A percentile compares a stretch with the other conserved stretches of the same genome.
Conservation (phyloP, 495 filamentous ascomycete genomes). For the Elasticomyces elasticus region DNA sequence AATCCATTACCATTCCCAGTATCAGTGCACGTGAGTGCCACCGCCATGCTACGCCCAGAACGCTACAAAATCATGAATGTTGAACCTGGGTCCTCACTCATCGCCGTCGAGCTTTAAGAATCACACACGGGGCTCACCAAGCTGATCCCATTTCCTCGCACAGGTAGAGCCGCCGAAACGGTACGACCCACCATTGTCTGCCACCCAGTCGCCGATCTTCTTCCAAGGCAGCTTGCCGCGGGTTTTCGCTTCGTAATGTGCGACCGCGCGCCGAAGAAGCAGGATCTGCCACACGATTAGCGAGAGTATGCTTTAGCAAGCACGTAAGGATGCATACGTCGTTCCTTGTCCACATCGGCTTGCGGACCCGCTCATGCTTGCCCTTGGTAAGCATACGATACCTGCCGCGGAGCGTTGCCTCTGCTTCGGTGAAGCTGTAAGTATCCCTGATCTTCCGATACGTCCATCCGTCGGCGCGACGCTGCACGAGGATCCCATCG, state of each 20-base stretch:
- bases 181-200: slow-evolving; percentile 62
- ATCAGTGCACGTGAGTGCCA: neutral
- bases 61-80: neutral
- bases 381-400: slow-evolving; percentile 70
- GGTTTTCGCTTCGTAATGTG: neutral
- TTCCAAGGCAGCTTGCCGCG: slow-evolving; percentile 66
- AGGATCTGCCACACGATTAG: slow-evolving; percentile 7
- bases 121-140: neutral
- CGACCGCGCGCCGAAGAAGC: slow-evolving; percentile 10
- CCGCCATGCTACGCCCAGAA: neutral
- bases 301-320: neutral
- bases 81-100: neutral
- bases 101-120: neutral
- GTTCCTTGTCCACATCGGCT: slow-evolving; percentile 61
- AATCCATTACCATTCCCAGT: neutral
- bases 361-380: slow-evolving; percentile 62
- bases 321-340: slow-evolving; percentile 53
- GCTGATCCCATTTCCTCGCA: slow-evolving; percentile 62
- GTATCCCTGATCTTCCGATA: slow-evolving; percentile 67
- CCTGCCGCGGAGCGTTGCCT: slow-evolving; percentile 77
- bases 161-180: slow-evolving; percentile 79
- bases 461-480: slow-evolving; percentile 55
- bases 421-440: slow-evolving; percentile 63
- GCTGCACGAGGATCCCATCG: slow-evolving; percentile 55
- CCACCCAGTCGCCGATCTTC: slow-evolving; percentile 64